phyloP scores from a whole-genome alignment of 2,329 filamentous ascomycete species.

The Epichloe coenophiala region DNA sequence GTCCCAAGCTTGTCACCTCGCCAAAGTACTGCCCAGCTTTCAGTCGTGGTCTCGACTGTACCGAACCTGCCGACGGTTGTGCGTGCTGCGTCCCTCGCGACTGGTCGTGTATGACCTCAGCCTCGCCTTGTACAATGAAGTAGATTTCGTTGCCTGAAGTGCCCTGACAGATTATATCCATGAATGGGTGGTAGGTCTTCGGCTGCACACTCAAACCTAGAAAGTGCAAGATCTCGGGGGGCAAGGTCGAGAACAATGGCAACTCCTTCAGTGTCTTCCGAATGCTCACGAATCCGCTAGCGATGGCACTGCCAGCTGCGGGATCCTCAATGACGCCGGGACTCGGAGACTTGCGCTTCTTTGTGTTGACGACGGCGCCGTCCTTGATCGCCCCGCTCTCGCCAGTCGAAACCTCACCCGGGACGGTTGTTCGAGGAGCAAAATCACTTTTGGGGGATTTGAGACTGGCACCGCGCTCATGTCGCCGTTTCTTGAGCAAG shows the following conservation, averaged over 20 bases:
- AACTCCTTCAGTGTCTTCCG: slow-evolving; percentile 82
- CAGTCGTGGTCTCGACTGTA: slow-evolving; percentile 43
- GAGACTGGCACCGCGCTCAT: slow-evolving; percentile 39
- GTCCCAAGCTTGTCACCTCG: slow-evolving; percentile 79
- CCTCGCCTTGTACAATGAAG: slow-evolving; percentile 90
- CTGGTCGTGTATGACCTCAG: slow-evolving; percentile 68
- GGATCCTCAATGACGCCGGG: slow-evolving; percentile 72
- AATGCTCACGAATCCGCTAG: slow-evolving; percentile 80
- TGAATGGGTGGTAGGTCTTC: slow-evolving; percentile 78
- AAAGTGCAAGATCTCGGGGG: slow-evolving; percentile 82
- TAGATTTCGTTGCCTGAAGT: slow-evolving; percentile 82
- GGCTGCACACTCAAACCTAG: slow-evolving; percentile 85
- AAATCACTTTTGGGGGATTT: slow-evolving; percentile 27
- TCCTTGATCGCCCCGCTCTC: slow-evolving; percentile 53
- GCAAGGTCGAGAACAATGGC: slow-evolving; percentile 77
- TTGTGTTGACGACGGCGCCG: slow-evolving; percentile 57
- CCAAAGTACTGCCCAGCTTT: slow-evolving; percentile 91
- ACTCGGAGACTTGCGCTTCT: slow-evolving; percentile 90
- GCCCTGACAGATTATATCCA: slow-evolving; percentile 81
- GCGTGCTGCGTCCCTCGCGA: slow-evolving; percentile 18
- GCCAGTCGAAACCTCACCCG: slow-evolving; percentile 55
- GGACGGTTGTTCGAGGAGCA: slow-evolving; percentile 32
- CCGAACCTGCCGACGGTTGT: slow-evolving; percentile 16
- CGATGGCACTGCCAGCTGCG: slow-evolving; percentile 66
- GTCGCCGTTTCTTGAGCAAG: slow-evolving; percentile 85